Percentiles rank a stretch among this genome's conserved stretches.
Evolutionary conservation across 306 rosid species (phyloP).

Genomic region (Alnus glutinosa): DNA sequence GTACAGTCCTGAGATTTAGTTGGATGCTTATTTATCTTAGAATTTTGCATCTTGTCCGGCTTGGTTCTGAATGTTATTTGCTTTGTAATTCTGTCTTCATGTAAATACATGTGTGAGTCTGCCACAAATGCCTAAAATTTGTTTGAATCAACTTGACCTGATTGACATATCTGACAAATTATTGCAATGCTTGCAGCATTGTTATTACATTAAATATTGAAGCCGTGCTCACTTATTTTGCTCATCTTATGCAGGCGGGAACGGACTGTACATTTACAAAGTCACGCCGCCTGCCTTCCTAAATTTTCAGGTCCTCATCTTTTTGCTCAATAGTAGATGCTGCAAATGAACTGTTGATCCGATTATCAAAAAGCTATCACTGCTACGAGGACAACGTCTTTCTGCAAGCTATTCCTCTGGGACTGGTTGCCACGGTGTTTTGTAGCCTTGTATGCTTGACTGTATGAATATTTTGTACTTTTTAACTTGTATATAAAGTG

Average conservation of each 20-base stretch:
- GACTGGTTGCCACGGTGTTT: constrained; percentile 9
- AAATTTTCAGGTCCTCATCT: constrained; percentile 12
- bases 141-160: neutral
- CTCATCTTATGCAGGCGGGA: constrained; percentile 17
- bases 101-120: neutral
- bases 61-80: constrained; percentile 3
- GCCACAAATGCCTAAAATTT: neutral
- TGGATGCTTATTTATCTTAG: neutral
- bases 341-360: neutral
- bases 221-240: neutral
- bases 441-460: neutral
- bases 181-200: neutral
- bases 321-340: constrained; percentile 4
- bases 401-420: neutral
- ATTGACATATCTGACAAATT: neutral
- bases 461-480: constrained; percentile 9
- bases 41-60: neutral
- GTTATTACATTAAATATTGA: neutral
- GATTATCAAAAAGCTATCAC: neutral
- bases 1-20: neutral
- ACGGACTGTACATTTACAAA: neutral
- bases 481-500: constrained; percentile 22
- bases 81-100: neutral
- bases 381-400: neutral
- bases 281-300: constrained; percentile 11